Conservation (phyloP, 352 stramenopile genomes). For the Phytophthora idaei region DNA sequence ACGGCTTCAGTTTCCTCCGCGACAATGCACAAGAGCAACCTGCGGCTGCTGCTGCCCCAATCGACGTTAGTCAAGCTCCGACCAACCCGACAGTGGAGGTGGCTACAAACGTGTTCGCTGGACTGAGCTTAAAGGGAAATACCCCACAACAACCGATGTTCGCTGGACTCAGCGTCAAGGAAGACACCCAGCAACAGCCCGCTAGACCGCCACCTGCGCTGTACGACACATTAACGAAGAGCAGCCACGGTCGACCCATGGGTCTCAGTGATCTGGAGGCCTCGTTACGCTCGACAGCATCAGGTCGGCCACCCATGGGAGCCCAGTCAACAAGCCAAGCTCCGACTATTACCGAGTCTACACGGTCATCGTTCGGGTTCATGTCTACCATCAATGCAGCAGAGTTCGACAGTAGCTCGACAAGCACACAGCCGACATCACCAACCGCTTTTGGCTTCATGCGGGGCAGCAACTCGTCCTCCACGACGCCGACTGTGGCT, state of each 20-base stretch:
- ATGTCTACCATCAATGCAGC: constrained; percentile 40
- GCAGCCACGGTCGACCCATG: constrained; percentile 49
- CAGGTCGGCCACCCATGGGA: constrained; percentile 12
- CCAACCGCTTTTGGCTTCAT: constrained; percentile 72
- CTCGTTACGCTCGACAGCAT: constrained; percentile 42
- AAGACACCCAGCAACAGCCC: constrained; percentile 16
- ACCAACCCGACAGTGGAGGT: constrained; percentile 18
- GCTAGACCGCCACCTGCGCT: constrained; percentile 28
- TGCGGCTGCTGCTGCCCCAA: constrained; percentile 7
- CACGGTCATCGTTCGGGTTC: constrained; percentile 59
- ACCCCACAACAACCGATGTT: constrained; percentile 43
- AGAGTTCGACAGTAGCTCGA: constrained; percentile 38
- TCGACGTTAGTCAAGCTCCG: constrained; percentile 35
- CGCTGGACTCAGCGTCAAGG: constrained; percentile 55
- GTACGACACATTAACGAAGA: constrained; percentile 45
- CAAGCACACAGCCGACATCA: constrained; percentile 45
- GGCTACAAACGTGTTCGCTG: constrained; percentile 57
- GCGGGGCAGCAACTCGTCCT: constrained; percentile 35
- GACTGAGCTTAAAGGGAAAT: constrained; percentile 50
- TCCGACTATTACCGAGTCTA: constrained; percentile 24
- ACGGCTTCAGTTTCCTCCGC: constrained; percentile 54
- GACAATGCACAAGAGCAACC: constrained; percentile 28
- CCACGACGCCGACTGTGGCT: constrained; percentile 35
- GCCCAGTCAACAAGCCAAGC: neutral
- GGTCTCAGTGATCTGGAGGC: constrained; percentile 50